Conservation (phyloP, 2,329 filamentous ascomycete genomes). For the Colletotrichum filicis region DNA sequence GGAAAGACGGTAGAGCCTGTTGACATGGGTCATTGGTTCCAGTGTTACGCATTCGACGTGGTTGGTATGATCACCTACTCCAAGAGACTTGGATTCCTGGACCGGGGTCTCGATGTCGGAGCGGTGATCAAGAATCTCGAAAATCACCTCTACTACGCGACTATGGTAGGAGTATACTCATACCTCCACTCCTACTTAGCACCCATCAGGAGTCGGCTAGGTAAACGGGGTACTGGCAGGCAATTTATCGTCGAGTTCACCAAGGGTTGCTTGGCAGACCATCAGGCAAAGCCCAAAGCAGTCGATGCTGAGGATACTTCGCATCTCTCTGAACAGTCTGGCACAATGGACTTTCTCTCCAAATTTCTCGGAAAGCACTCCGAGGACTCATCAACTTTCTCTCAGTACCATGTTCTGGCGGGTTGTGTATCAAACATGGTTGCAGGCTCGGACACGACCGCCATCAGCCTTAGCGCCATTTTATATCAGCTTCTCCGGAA, state of each 20-base stretch:
- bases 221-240: no score
- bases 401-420: conserved; percentile 39
- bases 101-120: conserved; percentile 55
- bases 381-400: conserved; percentile 52
- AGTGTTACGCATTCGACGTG: conserved; percentile 62
- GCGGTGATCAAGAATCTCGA: conserved; percentile 22
- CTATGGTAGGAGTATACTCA: conserved; percentile 43
- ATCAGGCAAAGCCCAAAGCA: no score
- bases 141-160: conserved; percentile 52
- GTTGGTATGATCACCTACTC: conserved; percentile 61
- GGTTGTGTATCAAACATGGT: conserved; percentile 38
- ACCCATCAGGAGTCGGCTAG: no score
- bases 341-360: no score
- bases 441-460: conserved; percentile 50
- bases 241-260: no score
- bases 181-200: neutral
- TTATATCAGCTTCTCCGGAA: conserved; percentile 41
- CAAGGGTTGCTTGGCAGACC: no score
- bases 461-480: conserved; percentile 44
- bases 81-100: conserved; percentile 55
- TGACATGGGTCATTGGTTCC: conserved; percentile 55
- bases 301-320: no score
- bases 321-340: no score
- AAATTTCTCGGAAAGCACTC: conserved; percentile 47
- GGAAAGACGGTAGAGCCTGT: conserved; percentile 38